Percentiles rank a stretch among this genome's conserved stretches.
Evolutionary conservation across 805 yeast genomes (phyloP).

Genomic region (Wickerhamomyces alni): DNA sequence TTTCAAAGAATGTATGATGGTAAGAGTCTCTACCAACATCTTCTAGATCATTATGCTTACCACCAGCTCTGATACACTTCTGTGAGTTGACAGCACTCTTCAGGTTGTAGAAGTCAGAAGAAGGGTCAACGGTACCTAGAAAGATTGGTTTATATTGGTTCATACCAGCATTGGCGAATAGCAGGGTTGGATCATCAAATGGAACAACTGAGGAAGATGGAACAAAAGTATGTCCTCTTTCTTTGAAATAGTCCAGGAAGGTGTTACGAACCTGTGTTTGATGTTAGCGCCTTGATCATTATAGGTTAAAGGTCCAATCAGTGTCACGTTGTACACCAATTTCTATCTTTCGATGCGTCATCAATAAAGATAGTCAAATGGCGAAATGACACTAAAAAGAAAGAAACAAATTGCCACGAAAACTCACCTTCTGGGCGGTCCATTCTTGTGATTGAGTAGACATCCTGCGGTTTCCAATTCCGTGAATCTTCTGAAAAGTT

Average conservation of each 20-base stretch:
- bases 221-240: constrained; percentile 68
- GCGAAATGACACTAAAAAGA: neutral
- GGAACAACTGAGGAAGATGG: constrained; percentile 95
- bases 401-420: neutral
- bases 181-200: constrained; percentile 93
- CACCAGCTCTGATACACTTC: constrained; percentile 99
- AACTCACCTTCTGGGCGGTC: constrained; percentile 24
- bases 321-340: too few species aligned
- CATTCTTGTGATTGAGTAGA: constrained; percentile 24
- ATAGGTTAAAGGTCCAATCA: too few species aligned
- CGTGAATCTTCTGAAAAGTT: constrained; percentile 4
- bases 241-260: constrained; percentile 74
- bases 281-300: neutral
- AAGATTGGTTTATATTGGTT: constrained; percentile 98
- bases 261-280: constrained; percentile 64
- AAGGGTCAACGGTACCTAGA: constrained; percentile 94
- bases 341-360: too few species aligned
- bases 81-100: constrained; percentile 94
- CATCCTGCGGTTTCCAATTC: constrained; percentile 16
- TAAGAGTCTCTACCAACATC: constrained; percentile 98
- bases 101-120: constrained; percentile 76
- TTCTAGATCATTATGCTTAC: constrained; percentile 96
- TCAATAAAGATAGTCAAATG: too few species aligned
- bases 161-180: constrained; percentile 99
- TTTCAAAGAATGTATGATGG: constrained; percentile 97